Conservation (phyloP, 306 rosid genomes). For the Malus orientalis region DNA sequence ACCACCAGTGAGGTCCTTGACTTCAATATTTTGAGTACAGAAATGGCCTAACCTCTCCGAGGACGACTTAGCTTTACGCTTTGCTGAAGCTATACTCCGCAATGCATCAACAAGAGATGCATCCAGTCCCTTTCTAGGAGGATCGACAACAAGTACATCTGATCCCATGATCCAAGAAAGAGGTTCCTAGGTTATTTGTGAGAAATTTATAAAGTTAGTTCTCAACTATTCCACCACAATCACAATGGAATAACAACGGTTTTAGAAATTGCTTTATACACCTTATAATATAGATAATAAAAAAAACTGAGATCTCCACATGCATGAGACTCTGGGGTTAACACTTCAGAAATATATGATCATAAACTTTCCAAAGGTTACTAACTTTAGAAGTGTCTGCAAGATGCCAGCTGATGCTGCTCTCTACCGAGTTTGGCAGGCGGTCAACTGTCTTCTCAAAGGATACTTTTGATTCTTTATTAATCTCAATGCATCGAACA, state of each 20-base stretch:
- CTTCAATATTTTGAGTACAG: conserved; percentile 12
- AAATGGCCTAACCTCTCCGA: conserved; percentile 46
- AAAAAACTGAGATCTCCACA: not conserved
- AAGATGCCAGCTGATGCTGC: conserved; percentile 89
- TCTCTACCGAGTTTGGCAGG: conserved; percentile 43
- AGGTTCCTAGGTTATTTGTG: conserved; percentile 64
- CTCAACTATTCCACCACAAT: not conserved
- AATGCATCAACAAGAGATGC: conserved; percentile 60
- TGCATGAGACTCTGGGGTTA: conserved; percentile 6
- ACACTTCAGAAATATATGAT: conserved; percentile 10
- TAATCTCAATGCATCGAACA: conserved; percentile 85
- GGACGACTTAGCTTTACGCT: conserved; percentile 45
- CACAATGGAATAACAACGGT: not conserved
- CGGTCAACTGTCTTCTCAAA: conserved; percentile 87
- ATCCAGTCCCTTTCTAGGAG: conserved; percentile 92
- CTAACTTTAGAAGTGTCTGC: conserved; percentile 82
- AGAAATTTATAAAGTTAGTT: conserved; percentile 21
- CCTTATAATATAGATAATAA: not conserved
- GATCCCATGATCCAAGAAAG: conserved; percentile 79
- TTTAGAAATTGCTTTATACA: not conserved
- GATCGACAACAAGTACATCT: conserved; percentile 87
- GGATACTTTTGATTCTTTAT: conserved; percentile 80
- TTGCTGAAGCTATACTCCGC: conserved; percentile 44
- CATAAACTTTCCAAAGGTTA: not conserved
- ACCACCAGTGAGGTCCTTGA: not conserved